Evolutionary conservation across 805 yeast genomes (phyloP).

Genomic region (Myxozyma kluyveri): DNA sequence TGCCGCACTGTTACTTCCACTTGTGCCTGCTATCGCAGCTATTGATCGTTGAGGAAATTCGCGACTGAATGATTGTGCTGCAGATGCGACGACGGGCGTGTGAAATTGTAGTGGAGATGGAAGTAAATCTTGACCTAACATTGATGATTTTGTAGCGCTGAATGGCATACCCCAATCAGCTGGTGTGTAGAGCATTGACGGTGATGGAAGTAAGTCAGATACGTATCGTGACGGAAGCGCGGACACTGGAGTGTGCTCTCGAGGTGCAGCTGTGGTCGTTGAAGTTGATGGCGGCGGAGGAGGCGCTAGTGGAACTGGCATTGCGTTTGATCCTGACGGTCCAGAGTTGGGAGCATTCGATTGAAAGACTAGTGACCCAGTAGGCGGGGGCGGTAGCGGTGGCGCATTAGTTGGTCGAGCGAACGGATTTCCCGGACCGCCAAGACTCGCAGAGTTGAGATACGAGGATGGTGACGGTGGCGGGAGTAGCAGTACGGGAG

Average conservation of each 20-base stretch:
- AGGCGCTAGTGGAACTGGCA: background rate
- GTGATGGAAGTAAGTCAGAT: constrained; percentile 74
- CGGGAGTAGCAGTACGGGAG: constrained; percentile 35
- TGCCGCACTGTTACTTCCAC: background rate
- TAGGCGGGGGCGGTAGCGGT: constrained; percentile 14
- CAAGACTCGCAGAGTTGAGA: constrained; percentile 29
- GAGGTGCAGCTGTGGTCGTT: constrained; percentile 26
- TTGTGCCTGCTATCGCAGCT: too few relatives aligned
- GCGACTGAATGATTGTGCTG: constrained; percentile 22
- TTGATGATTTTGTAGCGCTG: constrained; percentile 10
- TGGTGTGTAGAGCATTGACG: constrained; percentile 61
- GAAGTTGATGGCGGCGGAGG: background rate
- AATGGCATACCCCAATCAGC: constrained; percentile 29
- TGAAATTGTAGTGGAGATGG: constrained; percentile 36
- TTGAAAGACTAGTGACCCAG: constrained; percentile 31
- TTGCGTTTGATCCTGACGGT: background rate
- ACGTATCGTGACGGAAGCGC: constrained; percentile 71
- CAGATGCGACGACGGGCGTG: constrained; percentile 32
- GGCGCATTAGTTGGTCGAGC: constrained; percentile 23
- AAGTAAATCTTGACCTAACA: constrained; percentile 30
- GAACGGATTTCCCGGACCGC: constrained; percentile 40
- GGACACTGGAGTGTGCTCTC: constrained; percentile 68
- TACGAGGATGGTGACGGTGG: constrained; percentile 40
- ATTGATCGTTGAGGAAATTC: background rate
- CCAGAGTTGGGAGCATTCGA: background rate